Conservation (phyloP, 2,329 filamentous ascomycete species). For the Emergomyces africanus region DNA sequence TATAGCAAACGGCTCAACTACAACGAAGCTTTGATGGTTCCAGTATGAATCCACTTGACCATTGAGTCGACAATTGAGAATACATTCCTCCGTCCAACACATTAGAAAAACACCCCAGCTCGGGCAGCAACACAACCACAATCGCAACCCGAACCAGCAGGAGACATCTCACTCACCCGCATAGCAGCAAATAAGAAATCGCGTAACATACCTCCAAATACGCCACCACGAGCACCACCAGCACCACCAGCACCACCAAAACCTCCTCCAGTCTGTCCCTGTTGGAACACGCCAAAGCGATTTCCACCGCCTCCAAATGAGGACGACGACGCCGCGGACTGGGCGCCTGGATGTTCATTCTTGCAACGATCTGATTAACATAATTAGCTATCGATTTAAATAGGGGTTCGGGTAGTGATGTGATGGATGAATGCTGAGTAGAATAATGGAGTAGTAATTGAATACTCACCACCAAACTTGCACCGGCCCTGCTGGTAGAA, state of each 20-base stretch:
- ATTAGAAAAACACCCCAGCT: not conserved
- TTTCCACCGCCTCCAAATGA: conserved; percentile 34
- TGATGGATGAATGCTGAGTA: not conserved
- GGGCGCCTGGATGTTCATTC: conserved; percentile 44
- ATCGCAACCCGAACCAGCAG: not conserved
- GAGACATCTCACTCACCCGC: not conserved
- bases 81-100: too few species aligned
- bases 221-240: conserved; percentile 8
- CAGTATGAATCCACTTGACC: too few species aligned
- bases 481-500: conserved; percentile 55
- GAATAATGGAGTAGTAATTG: conserved; percentile 1
- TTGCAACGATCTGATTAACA: conserved; percentile 41
- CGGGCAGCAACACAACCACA: not conserved
- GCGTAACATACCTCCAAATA: conserved; percentile 28
- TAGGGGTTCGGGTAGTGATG: too few species aligned
- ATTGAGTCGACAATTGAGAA: too few species aligned
- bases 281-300: conserved; percentile 43
- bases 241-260: not conserved
- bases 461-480: conserved; percentile 46
- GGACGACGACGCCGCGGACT: conserved; percentile 14
- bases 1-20: too few species aligned
- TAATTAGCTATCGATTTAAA: not conserved
- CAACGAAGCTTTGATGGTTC: too few species aligned
- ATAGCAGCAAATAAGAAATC: conserved; percentile 1
- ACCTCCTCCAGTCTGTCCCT: conserved; percentile 10